phyloP scores from a whole-genome alignment of 2,329 filamentous ascomycete genomes.

The Neurospora crassa region DNA sequence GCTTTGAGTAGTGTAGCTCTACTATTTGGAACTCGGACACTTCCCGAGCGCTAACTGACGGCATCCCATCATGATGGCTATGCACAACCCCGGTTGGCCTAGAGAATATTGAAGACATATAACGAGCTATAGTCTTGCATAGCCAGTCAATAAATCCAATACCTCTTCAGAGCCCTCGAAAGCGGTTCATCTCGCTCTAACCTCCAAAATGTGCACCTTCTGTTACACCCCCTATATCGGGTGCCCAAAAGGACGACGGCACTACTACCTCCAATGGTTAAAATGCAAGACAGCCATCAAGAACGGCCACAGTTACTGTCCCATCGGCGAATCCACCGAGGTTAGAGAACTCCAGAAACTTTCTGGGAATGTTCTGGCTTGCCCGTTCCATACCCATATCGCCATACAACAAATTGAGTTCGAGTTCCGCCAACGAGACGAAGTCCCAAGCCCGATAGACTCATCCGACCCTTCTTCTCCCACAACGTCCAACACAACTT shows the following conservation, averaged over 20 bases:
- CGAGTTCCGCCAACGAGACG: conserved; percentile 2
- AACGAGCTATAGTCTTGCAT: neutral
- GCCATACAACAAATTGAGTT: conserved; percentile 16
- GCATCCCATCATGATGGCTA: neutral
- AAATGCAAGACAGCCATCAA: conserved; percentile 16
- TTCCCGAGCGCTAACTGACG: neutral
- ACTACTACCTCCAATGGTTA: conserved; percentile 19
- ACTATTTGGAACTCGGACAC: neutral
- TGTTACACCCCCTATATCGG: conserved; percentile 18
- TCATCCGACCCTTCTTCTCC: neutral
- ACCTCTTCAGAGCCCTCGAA: neutral
- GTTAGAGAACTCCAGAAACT: conserved; percentile 14
- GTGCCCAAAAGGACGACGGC: conserved; percentile 14
- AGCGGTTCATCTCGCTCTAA: neutral
- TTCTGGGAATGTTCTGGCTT: conserved; percentile 16
- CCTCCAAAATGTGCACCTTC: conserved; percentile 17
- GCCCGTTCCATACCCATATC: conserved; percentile 17
- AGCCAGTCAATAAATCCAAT: neutral
- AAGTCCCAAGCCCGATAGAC: neutral
- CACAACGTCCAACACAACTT: neutral
- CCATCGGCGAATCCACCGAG: conserved; percentile 12
- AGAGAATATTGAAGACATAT: neutral
- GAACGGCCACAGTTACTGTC: conserved; percentile 13
- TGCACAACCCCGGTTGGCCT: neutral
- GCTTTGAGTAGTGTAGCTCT: neutral